phyloP scores from a whole-genome alignment of 805 yeast genomes.

The Dipodascopsis uninucleata region DNA sequence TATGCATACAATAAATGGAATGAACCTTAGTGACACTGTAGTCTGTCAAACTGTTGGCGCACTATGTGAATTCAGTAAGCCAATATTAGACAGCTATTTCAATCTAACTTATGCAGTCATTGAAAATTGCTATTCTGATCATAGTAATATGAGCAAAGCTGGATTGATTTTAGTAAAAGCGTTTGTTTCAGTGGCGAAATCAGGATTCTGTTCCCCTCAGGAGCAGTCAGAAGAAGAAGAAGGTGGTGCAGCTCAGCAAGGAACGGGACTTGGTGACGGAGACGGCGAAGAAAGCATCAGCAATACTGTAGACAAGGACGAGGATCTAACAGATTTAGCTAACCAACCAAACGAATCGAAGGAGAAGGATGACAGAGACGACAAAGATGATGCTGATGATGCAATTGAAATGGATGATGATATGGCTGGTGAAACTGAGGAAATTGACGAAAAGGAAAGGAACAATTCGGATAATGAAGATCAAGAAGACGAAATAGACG shows the following conservation, averaged over 20 bases:
- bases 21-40: slow-evolving; percentile 41
- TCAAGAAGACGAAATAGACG: slow-evolving; percentile 64
- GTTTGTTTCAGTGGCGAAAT: slow-evolving; percentile 58
- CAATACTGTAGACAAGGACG: slow-evolving; percentile 86
- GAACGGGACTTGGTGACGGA: slow-evolving; percentile 92
- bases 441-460: slow-evolving; percentile 70
- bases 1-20: slow-evolving; percentile 37
- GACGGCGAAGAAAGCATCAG: slow-evolving; percentile 78
- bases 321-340: slow-evolving; percentile 73
- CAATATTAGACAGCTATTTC: slow-evolving; percentile 59
- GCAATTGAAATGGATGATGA: slow-evolving; percentile 96
- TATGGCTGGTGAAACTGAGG: slow-evolving; percentile 91
- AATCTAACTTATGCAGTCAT: slow-evolving; percentile 47
- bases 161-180: slow-evolving; percentile 55
- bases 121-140: slow-evolving; percentile 46
- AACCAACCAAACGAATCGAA: slow-evolving; percentile 52
- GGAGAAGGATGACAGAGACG: slow-evolving; percentile 63
- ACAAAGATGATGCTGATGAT: slow-evolving; percentile 64
- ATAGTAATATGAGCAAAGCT: slow-evolving; percentile 55
- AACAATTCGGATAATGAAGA: slow-evolving; percentile 81
- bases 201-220: slow-evolving; percentile 92
- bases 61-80: slow-evolving; percentile 50
- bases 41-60: slow-evolving; percentile 34
- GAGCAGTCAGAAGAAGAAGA: slow-evolving; percentile 61
- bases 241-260: slow-evolving; percentile 65